phyloP scores from a whole-genome alignment of 345 rosid genomes.

The Mangifera indica region DNA sequence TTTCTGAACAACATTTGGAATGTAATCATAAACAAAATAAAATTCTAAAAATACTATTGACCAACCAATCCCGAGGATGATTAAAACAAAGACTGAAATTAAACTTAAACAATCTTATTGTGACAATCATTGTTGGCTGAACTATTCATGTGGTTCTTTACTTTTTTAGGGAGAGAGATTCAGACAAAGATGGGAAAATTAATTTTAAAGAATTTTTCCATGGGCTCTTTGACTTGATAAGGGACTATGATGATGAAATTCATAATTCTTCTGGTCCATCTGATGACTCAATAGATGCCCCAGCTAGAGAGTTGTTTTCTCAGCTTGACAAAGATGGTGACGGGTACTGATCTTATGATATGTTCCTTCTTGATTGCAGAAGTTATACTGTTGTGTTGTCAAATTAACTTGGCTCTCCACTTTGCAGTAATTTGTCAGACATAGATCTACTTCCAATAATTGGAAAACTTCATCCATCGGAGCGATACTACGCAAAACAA shows the following conservation, averaged over 20 bases:
- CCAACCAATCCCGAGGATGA: too few species aligned
- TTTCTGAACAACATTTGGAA: neutral
- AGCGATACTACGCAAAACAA: constrained; percentile 87
- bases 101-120: neutral
- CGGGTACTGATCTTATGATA: constrained; percentile 46
- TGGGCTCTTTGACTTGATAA: constrained; percentile 85
- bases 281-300: constrained; percentile 68
- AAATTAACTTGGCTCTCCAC: constrained; percentile 15
- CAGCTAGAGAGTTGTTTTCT: constrained; percentile 67
- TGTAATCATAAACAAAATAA: too few species aligned
- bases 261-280: constrained; percentile 55
- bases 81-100: too few species aligned
- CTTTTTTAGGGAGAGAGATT: constrained; percentile 79
- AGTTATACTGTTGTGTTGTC: constrained; percentile 13
- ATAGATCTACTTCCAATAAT: constrained; percentile 71
- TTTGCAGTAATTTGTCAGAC: constrained; percentile 63
- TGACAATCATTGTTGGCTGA: neutral
- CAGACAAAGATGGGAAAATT: constrained; percentile 86
- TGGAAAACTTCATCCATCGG: constrained; percentile 91
- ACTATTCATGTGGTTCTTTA: constrained; percentile 19
- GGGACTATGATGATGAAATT: constrained; percentile 81
- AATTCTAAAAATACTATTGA: too few species aligned
- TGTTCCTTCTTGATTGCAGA: constrained; percentile 2
- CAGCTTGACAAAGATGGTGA: constrained; percentile 91
- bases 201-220: constrained; percentile 81